Base-by-base conservation (phyloP, 177 flowering plant species). In the Vitis hybrid region DNA sequence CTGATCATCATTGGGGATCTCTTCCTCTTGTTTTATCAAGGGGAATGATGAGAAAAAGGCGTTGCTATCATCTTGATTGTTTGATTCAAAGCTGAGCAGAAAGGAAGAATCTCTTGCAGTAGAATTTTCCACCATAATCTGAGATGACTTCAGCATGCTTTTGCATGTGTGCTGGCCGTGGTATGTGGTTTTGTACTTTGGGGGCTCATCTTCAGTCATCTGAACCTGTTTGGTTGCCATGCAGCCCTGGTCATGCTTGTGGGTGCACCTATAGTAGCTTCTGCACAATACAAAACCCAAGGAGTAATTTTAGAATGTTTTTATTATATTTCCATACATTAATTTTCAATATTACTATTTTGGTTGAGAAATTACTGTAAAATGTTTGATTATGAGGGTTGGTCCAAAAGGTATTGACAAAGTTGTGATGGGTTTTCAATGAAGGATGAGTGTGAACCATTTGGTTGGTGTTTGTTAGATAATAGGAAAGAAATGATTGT, bases 231-330 rank as follows among this genome's bases (percentile, higher is more conserved):
- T 92, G 2, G 79, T 82, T 24, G 97, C 97, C 65, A 49, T 69
- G 74, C 97, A 91, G 0, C 82, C 80, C 50, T 89, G 89, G 60
- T 91, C 93, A 19, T n/a, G 52, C 70, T 85, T 92, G 79, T 91
- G 91, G 3, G 94, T 89, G 83, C 97, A 92, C 64, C 96, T 87
- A 64, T 66, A 91, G 73, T 91, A 91, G 74, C 73, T 82, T 84
- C 97, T 91, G 90, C 70, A 73, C 6, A 56, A 46, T 16, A 13
- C 55, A 76, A 35, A 56, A 11, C n/a, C 54, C 35, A 19, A 46
- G 7, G 8, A 58, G n/a, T 16, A 46, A 35, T 50, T 59, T 60
- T 55, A 24, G 32, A 13, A 61, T n/a, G 35, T 58, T 46, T 46
- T 46, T 59, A 7, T 74, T 60, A 27, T 57, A 32, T 65, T 66